These are phyloP conservation scores for Petunia hybrid DNA, from an alignment of 305 asterid species.

Conservation along the genomic window DNA sequence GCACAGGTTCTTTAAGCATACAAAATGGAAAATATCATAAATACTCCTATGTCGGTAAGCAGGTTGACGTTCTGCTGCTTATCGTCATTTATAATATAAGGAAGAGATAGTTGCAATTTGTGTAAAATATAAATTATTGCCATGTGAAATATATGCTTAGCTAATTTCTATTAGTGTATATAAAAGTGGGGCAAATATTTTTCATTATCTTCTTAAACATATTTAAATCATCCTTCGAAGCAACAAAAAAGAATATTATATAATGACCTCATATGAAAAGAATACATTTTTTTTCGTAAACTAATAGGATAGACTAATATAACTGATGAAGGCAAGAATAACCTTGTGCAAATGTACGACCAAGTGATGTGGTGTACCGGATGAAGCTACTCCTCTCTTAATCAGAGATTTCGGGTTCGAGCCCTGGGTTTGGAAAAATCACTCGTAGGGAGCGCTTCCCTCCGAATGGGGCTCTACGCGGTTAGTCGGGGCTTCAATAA, in stretches of 20 bases:
- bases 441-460: background rate
- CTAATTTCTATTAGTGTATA: background rate
- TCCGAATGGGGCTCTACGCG: no score
- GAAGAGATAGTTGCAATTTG: background rate
- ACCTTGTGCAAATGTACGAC: no score
- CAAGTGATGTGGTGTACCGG: no score
- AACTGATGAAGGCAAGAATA: background rate
- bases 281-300: background rate
- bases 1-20: no score
- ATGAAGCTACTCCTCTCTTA: background rate
- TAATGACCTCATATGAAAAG: background rate
- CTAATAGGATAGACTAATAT: background rate
- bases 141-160: constrained; percentile 23
- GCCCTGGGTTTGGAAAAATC: no score
- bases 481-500: no score
- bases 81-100: no score
- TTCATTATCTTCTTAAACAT: background rate
- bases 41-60: no score
- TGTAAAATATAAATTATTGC: background rate
- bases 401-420: no score
- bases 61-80: no score
- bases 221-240: background rate
- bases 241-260: background rate
- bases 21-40: no score
- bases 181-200: background rate